Evolutionary conservation across 208 protist species (phyloP), one percentile per base, ranked within the genome.

Genomic region (Crithidia bombi): DNA sequence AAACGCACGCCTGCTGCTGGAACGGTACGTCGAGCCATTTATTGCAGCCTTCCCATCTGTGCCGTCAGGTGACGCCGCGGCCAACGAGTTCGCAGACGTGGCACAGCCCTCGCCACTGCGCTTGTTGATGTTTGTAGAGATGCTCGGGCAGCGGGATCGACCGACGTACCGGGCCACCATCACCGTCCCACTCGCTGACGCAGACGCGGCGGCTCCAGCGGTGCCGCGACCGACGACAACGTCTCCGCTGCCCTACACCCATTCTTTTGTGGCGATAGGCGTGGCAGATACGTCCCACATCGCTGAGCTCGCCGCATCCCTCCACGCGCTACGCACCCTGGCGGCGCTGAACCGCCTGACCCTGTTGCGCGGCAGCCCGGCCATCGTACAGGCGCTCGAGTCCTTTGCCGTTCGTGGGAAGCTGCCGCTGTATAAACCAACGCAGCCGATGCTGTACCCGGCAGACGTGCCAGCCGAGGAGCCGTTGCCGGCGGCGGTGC

Each of bases 191-290:
- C 76, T 96, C 5, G 57, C 51, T 5, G 52, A 57, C 1, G 52
- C 32, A 10, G 15, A 5, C 9, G 15, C 28, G 6, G 15, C 50
- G 4, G 14, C 7, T 36, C 12, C 19, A 3, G 28, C 1, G 23
- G 5, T 14, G 28, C 52, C 12, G 2, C 50, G 33, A 19, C 32
- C 30, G 6, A 43, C 7, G 33, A n/a, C n/a, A n/a, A n/a, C n/a
- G n/a, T n/a, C 61, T 5, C 62, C 56, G 35, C 62, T 76, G 17
- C 46, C 63, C 10, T 76, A 65, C 63, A 69, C 44, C 19, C 41
- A 63, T 44, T 75, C 65, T 7, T 91, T 96, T 82, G 83, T 94
- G 33, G 89, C 89, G 11, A 85, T 96, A 25, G 92, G 92, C 33
- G 82, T 94, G 41, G 78, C 77, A 5, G 74, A 75, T 36, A 83